Evolutionary conservation across 2,329 filamentous ascomycete genomes (phyloP).

Genomic region (Stachybotrys elegans): DNA sequence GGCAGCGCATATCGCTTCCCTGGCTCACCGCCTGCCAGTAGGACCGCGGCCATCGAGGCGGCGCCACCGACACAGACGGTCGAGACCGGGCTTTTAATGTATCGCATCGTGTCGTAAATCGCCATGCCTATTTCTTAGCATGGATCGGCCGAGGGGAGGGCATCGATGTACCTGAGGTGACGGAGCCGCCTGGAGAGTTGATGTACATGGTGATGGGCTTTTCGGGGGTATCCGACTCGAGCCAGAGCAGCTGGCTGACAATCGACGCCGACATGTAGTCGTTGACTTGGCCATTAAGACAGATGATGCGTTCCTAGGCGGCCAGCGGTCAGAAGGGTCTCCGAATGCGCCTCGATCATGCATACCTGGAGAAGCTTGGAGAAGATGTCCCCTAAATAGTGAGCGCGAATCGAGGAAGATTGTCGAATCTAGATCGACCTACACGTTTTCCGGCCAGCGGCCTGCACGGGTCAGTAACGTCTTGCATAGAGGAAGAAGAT

Average conservation of each 20-base stretch:
- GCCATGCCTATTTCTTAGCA: slow-evolving; percentile 51
- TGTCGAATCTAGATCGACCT: slow-evolving; percentile 20
- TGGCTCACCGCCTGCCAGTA: slow-evolving; percentile 79
- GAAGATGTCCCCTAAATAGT: slow-evolving; percentile 67
- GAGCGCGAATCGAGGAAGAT: slow-evolving; percentile 6
- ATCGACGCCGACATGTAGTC: slow-evolving; percentile 88
- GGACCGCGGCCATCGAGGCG: slow-evolving; percentile 87
- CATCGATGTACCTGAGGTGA: slow-evolving; percentile 56
- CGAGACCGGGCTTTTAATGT: slow-evolving; percentile 87
- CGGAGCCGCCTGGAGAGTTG: slow-evolving; percentile 90
- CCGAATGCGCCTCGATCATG: too few relatives aligned
- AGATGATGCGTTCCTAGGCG: slow-evolving; percentile 86
- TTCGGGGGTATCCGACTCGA: slow-evolving; percentile 92
- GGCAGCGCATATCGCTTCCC: slow-evolving; percentile 85
- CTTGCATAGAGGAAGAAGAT: too few relatives aligned
- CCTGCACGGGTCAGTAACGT: slow-evolving; percentile 43
- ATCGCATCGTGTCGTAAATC: slow-evolving; percentile 98
- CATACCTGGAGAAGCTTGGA: slow-evolving; percentile 70
- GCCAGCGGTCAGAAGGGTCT: too few relatives aligned
- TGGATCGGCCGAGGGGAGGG: neutral
- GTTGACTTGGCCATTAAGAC: slow-evolving; percentile 86
- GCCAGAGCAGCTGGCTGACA: slow-evolving; percentile 92
- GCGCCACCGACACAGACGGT: slow-evolving; percentile 95
- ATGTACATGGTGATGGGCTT: slow-evolving; percentile 98
- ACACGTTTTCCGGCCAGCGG: slow-evolving; percentile 76